Percentiles rank a stretch among this genome's conserved stretches.
Conservation (phyloP, 768 basidiomycete species). For the Cystobasidium ongulense region DNA sequence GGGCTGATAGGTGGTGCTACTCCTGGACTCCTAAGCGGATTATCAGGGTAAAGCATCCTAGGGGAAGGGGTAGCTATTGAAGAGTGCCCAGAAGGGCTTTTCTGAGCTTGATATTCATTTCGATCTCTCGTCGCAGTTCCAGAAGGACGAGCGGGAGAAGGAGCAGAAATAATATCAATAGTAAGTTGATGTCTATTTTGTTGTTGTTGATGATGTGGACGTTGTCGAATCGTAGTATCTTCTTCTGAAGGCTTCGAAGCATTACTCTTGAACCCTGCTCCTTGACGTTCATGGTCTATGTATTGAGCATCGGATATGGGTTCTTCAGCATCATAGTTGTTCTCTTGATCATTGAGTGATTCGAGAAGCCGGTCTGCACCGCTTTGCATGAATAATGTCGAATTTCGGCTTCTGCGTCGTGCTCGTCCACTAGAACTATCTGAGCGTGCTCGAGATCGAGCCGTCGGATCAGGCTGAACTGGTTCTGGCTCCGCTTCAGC, state of each 20-base stretch:
- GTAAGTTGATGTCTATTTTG: constrained; percentile 3
- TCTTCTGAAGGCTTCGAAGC: background rate
- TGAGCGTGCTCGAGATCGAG: background rate
- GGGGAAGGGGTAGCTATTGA: background rate
- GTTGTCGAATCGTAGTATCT: background rate
- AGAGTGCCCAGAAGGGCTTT: background rate
- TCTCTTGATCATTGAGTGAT: background rate
- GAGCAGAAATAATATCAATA: constrained; percentile 4
- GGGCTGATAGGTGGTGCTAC: constrained; percentile 9
- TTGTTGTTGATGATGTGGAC: too few relatives aligned
- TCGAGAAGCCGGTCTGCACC: constrained; percentile 39
- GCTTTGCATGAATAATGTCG: constrained; percentile 34
- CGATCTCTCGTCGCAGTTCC: background rate
- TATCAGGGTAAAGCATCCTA: background rate
- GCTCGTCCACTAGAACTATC: background rate
- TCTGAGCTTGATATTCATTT: background rate
- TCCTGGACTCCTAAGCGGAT: background rate
- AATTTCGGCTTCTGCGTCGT: constrained; percentile 34
- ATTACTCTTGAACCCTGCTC: background rate
- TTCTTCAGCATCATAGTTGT: background rate
- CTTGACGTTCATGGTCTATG: background rate
- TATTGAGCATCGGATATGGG: background rate
- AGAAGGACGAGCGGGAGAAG: background rate
- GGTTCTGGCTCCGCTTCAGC: constrained; percentile 10
- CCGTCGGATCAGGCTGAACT: background rate